Evolutionary conservation across 129 eudicot species (phyloP), one percentile per base, ranked within the genome.

Genomic region (Glebionis coronaria): DNA sequence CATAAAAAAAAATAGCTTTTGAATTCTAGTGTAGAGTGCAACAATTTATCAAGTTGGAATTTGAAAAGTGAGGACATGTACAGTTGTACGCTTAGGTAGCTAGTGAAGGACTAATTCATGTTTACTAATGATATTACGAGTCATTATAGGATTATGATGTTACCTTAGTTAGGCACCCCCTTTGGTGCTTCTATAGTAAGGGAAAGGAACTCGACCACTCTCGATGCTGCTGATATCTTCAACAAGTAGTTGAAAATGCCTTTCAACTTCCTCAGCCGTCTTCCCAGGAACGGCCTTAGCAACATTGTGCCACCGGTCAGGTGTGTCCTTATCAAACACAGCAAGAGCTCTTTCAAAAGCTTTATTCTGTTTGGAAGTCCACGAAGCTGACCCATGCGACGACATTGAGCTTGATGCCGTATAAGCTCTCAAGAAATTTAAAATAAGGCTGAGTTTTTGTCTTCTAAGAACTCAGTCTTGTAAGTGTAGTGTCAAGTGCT

Each of bases 241-340:
- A 46, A 85, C 84, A 45, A 89, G 96, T 75, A 57, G 53, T 44
- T 89, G 75, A 49, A 83, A 89, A 79, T 89, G 96, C 61, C 67
- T 77, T 79, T 83, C 80, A 42, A 83, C 90, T 63, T 89, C 96
- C 45, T 83, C 96, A 0, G 76, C 81, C 16, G 93, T 83, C 59
- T 86, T 83, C 5, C 90, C 83, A 21, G 85, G 90, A 44, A 89
- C 83, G 1, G 87, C 90, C 68, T 67, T 79, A 52, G 96, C 96
- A 4, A 89, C 85, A 44, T 89, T 89, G 59, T 75, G 74, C 96
- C 96, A 89, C 4, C 96, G 85, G 80, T 85, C 96, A 1, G 96
- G 90, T 1, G 90, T 81, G 63, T 89, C 94, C 67, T 75, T 86
- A 78, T 86, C 96, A 45, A 70, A 85, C 72, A 83, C 81, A 12